Percentiles rank a stretch among this genome's conserved stretches.
These are phyloP conservation scores for Rhizophagus clarus DNA, from an alignment of 192 early-diverging fungal species.

Conservation along the genomic window DNA sequence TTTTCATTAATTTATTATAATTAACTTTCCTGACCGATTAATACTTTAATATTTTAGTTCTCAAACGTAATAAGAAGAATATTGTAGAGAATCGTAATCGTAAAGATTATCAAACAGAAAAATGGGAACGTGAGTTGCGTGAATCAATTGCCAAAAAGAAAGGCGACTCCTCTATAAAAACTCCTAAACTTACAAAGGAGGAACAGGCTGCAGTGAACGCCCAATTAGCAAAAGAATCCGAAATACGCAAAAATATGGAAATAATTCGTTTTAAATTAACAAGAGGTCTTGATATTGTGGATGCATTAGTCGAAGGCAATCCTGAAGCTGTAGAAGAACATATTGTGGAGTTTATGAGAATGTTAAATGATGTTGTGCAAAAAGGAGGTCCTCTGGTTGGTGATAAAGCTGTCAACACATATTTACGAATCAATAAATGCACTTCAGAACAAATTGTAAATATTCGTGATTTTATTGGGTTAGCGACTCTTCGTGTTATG, in stretches of 20 bases:
- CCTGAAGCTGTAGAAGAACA: constrained; percentile 54
- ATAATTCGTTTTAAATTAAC: constrained; percentile 48
- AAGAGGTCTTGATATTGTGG: constrained; percentile 67
- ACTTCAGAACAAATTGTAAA: constrained; percentile 43
- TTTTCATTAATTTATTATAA: background rate
- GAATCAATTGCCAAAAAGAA: constrained; percentile 76
- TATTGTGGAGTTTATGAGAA: constrained; percentile 59
- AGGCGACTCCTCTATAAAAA: constrained; percentile 30
- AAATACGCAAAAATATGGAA: constrained; percentile 69
- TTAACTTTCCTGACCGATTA: background rate
- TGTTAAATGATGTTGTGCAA: constrained; percentile 53
- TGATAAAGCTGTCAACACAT: constrained; percentile 56
- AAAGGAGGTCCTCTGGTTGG: constrained; percentile 62
- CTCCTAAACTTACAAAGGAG: constrained; percentile 69
- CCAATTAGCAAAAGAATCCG: constrained; percentile 73
- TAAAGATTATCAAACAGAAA: constrained; percentile 65
- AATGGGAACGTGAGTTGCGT: constrained; percentile 78
- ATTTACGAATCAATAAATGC: constrained; percentile 52
- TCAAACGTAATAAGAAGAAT: constrained; percentile 62
- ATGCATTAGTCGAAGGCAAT: constrained; percentile 66
- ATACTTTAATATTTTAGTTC: constrained; percentile 28
- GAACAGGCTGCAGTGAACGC: constrained; percentile 73
- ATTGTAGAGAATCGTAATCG: constrained; percentile 46
- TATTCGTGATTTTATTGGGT: constrained; percentile 45
- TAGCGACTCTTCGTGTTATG: constrained; percentile 55